Percentiles rank a stretch among this genome's conserved stretches.
Conservation (phyloP, 1,284 basidiomycete species). For the Rhodotorula sp. region DNA sequence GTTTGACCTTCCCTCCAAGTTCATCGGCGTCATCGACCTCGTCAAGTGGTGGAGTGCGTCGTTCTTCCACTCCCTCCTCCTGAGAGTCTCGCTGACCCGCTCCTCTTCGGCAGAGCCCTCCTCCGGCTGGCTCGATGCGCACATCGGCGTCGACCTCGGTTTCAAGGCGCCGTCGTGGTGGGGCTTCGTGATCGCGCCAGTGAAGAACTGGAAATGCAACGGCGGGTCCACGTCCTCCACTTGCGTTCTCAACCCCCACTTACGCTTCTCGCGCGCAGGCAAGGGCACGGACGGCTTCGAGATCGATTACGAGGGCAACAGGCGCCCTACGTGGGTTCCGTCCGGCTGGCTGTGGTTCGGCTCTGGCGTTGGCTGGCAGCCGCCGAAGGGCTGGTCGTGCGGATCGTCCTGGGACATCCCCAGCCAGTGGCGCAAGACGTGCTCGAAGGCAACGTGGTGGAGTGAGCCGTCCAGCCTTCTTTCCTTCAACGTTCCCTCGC, state of each 20-base stretch:
- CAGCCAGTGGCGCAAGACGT: neutral
- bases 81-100: neutral
- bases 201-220: conserved; percentile 5
- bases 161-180: conserved; percentile 5
- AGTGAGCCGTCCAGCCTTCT: neutral
- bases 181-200: neutral
- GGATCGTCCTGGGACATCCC: neutral
- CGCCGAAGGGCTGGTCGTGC: neutral
- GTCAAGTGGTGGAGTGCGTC: conserved; percentile 1
- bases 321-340: neutral
- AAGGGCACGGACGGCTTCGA: conserved; percentile 12
- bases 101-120: neutral
- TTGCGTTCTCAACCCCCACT: no score
- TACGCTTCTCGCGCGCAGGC: neutral
- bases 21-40: neutral
- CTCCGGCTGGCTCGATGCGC: neutral
- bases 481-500: neutral
- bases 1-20: neutral
- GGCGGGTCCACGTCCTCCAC: neutral
- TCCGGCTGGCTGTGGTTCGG: conserved; percentile 15
- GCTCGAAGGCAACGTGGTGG: conserved; percentile 4
- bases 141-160: conserved; percentile 7
- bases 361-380: neutral
- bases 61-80: neutral
- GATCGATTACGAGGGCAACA: conserved; percentile 4